Evolutionary conservation across 139 green algal species (phyloP).

Genomic region (Axilococcus clingmanii): DNA sequence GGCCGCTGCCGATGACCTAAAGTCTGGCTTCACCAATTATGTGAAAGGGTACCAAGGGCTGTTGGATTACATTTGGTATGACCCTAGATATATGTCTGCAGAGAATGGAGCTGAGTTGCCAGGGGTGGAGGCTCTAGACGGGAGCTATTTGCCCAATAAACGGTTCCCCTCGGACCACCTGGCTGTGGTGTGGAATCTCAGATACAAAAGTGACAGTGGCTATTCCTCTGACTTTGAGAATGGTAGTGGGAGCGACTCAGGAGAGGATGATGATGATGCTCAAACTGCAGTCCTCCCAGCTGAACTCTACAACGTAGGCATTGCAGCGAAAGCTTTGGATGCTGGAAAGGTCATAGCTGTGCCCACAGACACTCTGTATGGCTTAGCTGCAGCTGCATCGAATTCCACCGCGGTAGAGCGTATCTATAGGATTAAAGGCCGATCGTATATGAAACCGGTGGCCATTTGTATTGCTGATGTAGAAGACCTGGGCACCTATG

Average conservation of each 20-base stretch:
- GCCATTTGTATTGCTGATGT: conserved; percentile 53
- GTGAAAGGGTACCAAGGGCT: conserved; percentile 69
- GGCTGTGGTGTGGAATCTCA: conserved; percentile 40
- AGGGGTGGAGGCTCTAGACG: conserved; percentile 28
- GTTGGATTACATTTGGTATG: conserved; percentile 72
- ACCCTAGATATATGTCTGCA: conserved; percentile 24
- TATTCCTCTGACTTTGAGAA: not conserved
- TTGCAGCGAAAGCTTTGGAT: conserved; percentile 19
- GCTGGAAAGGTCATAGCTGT: conserved; percentile 36
- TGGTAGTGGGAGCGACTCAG: not conserved
- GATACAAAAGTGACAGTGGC: conserved; percentile 1
- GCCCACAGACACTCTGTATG: conserved; percentile 60
- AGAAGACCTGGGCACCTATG: conserved; percentile 33
- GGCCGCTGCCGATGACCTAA: conserved; percentile 41
- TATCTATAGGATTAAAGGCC: conserved; percentile 51
- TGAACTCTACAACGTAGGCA: conserved; percentile 11
- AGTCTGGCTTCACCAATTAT: conserved; percentile 75
- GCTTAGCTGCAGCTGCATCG: conserved; percentile 28
- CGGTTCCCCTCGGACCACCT: conserved; percentile 80
- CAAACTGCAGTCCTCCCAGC: conserved; percentile 8
- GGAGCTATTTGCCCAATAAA: conserved; percentile 62
- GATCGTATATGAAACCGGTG: conserved; percentile 27
- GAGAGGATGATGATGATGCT: conserved; percentile 1
- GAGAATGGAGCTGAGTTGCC: conserved; percentile 36
- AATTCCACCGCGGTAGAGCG: conserved; percentile 17